A percentile compares a stretch with the other conserved stretches of the same genome.
phyloP scores from a whole-genome alignment of 306 rosid species.

The Vigna reflexopilosa region DNA sequence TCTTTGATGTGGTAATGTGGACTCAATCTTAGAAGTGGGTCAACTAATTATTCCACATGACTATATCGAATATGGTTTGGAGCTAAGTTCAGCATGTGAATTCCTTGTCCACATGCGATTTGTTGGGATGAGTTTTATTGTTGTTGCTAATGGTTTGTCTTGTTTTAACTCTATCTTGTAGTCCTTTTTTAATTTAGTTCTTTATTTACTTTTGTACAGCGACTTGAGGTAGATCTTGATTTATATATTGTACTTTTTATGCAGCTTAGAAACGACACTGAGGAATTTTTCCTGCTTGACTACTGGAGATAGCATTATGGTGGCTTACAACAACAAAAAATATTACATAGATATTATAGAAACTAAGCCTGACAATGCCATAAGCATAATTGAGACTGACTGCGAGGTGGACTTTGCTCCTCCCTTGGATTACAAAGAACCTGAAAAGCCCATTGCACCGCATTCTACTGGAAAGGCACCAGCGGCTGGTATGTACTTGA shows the following conservation, averaged over 20 bases:
- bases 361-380: conserved; percentile 86
- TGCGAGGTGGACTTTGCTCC: conserved; percentile 99
- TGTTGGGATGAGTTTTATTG: background rate
- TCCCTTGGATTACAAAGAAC: conserved; percentile 98
- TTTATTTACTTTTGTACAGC: conserved; percentile 10
- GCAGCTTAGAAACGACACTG: conserved; percentile 90
- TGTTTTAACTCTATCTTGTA: conserved; percentile 16
- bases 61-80: background rate
- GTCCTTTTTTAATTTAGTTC: conserved; percentile 10
- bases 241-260: conserved; percentile 29
- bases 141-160: background rate
- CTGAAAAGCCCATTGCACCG: conserved; percentile 68
- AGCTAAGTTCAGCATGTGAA: conserved; percentile 19
- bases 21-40: background rate
- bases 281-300: conserved; percentile 96
- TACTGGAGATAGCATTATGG: conserved; percentile 98
- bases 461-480: conserved; percentile 62
- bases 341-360: conserved; percentile 94
- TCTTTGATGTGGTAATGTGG: background rate
- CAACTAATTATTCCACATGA: conserved; percentile 22
- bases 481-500: conserved; percentile 59
- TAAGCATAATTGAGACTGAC: conserved; percentile 96
- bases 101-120: background rate
- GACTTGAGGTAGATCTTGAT: conserved; percentile 31
- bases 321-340: conserved; percentile 94